Conservation (phyloP, 129 eudicot species). For the Pseudognaphalium luteoalbum region DNA sequence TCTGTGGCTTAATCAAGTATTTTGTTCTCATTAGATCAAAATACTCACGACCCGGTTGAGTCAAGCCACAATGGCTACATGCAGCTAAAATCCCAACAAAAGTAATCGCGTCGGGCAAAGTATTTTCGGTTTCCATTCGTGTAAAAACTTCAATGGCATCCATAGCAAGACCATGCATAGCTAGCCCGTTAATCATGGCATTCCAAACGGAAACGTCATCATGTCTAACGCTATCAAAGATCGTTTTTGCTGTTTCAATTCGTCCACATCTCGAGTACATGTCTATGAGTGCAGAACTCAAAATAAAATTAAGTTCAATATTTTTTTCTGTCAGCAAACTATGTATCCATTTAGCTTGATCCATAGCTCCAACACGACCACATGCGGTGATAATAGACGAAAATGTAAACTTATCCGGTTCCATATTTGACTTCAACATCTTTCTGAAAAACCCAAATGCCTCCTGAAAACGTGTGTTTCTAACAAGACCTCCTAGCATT, state of each 20-base stretch:
- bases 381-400: constrained; percentile 67
- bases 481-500: constrained; percentile 68
- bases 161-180: constrained; percentile 76
- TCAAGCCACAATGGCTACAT: constrained; percentile 78
- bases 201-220: constrained; percentile 76
- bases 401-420: constrained; percentile 87
- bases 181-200: constrained; percentile 84
- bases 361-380: constrained; percentile 70
- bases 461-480: constrained; percentile 57
- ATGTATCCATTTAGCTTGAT: constrained; percentile 77
- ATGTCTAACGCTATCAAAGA: constrained; percentile 42
- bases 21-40: constrained; percentile 56
- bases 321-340: constrained; percentile 47
- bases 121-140: constrained; percentile 52
- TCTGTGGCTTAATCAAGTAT: constrained; percentile 60
- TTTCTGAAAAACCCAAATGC: constrained; percentile 54
- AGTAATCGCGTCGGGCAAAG: constrained; percentile 67
- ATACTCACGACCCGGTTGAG: constrained; percentile 65
- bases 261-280: constrained; percentile 89
- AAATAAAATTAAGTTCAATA: constrained; percentile 57
- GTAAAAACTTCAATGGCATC: constrained; percentile 66
- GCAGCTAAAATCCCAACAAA: constrained; percentile 75
- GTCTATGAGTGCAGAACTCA: constrained; percentile 67
- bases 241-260: constrained; percentile 55
- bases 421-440: constrained; percentile 53